Conservation (phyloP, 176 grass and related monocot genomes). For the sorghum (Sorghum bicolor) region Sorghum_bicolor_NCBIv3 NC_012875.2:54926501-54927000, state of each 20-base stretch:
- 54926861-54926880: slow-evolving; percentile 47
- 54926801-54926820: neutral
- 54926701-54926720: neutral
- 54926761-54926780: slow-evolving; percentile 20
- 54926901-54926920: slow-evolving; percentile 76
- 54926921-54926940: slow-evolving; percentile 86
- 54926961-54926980: slow-evolving; percentile 26
- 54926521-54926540: neutral
- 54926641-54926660: neutral
- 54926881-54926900: slow-evolving; percentile 82
- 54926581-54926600: neutral
- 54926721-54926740: neutral
- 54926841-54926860: neutral
- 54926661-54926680: neutral
- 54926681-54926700: neutral
- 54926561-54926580: neutral
- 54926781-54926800: neutral
- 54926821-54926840: neutral
- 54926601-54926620: neutral
- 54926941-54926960: slow-evolving; percentile 74
- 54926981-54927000: neutral
- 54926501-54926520: neutral
- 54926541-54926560: neutral
- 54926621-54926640: neutral
- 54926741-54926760: slow-evolving; percentile 7